Conservation (phyloP, 2,329 filamentous ascomycete genomes). For the Fusarium ramigenum region DNA sequence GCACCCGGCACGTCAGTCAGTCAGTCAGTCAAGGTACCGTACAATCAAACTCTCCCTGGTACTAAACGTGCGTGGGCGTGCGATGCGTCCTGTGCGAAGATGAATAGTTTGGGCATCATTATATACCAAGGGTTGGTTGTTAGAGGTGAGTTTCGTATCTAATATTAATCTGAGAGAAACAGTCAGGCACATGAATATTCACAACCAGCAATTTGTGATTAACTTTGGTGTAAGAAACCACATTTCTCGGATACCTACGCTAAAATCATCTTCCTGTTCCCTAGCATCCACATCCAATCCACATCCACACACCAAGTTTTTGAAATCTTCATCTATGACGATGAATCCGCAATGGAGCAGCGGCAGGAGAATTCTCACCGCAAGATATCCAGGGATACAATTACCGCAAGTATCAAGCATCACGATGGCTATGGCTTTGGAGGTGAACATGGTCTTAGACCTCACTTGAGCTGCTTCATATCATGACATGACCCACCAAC, state of each 20-base stretch:
- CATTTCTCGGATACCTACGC: neutral
- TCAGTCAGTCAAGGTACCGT: constrained; percentile 14
- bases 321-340: constrained; percentile 19
- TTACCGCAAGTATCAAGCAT: constrained; percentile 7
- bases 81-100: constrained; percentile 26
- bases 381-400: constrained; percentile 12
- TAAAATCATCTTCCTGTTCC: neutral
- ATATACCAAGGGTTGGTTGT: neutral
- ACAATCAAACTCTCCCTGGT: constrained; percentile 25
- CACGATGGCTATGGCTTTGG: neutral
- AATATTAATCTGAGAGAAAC: neutral
- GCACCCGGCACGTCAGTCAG: constrained; percentile 24
- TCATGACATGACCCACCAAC: constrained; percentile 1
- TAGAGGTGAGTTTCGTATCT: constrained; percentile 6
- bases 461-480: neutral
- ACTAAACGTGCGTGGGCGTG: constrained; percentile 1
- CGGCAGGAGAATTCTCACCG: constrained; percentile 4
- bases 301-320: neutral
- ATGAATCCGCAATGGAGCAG: constrained; percentile 4
- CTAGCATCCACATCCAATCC: neutral
- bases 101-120: constrained; percentile 17
- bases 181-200: neutral
- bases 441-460: neutral
- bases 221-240: neutral
- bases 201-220: neutral